Conservation (phyloP, 768 basidiomycete species). For the Scleroderma citrinum region DNA sequence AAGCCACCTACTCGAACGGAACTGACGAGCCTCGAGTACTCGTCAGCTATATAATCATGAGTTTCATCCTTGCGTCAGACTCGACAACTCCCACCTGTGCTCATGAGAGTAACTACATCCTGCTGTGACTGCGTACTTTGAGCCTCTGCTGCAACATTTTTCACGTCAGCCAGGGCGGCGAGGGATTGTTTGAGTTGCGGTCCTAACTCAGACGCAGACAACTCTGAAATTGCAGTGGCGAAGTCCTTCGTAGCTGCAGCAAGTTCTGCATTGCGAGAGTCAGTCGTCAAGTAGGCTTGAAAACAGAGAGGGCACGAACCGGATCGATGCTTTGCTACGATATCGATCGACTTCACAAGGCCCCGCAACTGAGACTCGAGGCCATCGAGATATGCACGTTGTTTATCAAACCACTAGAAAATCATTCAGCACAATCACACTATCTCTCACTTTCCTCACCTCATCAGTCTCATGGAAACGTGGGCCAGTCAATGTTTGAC, state of each 20-base stretch:
- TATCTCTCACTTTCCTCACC: conserved; percentile 31
- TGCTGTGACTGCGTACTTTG: conserved; percentile 73
- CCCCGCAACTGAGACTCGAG: conserved; percentile 86
- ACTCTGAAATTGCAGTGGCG: conserved; percentile 58
- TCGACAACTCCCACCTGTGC: conserved; percentile 45
- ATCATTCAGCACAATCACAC: not conserved
- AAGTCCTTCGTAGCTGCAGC: conserved; percentile 73
- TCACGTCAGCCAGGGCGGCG: conserved; percentile 64
- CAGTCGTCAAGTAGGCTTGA: not conserved
- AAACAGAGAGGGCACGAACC: conserved; percentile 36
- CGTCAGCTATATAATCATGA: conserved; percentile 51
- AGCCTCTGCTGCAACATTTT: conserved; percentile 66
- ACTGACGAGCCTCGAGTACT: conserved; percentile 87
- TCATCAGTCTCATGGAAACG: conserved; percentile 88
- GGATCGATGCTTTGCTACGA: conserved; percentile 75
- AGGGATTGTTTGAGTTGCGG: conserved; percentile 68
- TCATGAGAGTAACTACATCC: conserved; percentile 77
- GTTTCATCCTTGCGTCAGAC: not conserved
- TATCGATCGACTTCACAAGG: conserved; percentile 81
- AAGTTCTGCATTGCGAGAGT: conserved; percentile 44
- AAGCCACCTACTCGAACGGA: conserved; percentile 66
- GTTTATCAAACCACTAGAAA: conserved; percentile 83
- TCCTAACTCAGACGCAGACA: conserved; percentile 73
- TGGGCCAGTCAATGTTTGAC: conserved; percentile 70
- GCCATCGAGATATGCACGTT: conserved; percentile 79